Percentiles rank a stretch among this genome's conserved stretches.
These are phyloP conservation scores for Microbotryum scabiosae DNA, from an alignment of 1,284 basidiomycete species.

Conservation along the genomic window DNA sequence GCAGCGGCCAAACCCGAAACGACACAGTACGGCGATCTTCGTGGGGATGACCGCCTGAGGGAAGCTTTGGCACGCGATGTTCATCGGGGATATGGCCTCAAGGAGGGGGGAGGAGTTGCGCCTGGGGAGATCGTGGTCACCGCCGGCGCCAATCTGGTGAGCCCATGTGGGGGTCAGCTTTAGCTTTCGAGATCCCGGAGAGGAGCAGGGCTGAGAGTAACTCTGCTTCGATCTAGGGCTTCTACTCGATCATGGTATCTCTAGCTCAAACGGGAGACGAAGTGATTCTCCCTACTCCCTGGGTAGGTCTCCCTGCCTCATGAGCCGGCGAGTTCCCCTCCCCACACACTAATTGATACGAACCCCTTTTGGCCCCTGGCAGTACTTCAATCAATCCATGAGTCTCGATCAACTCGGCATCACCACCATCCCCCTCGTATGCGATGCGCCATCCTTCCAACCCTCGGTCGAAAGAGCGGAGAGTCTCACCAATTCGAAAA, in stretches of 20 bases:
- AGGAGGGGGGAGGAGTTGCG: background rate
- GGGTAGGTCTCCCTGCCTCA: conserved; percentile 39
- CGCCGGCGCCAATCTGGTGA: conserved; percentile 43
- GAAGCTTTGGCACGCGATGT: conserved; percentile 58
- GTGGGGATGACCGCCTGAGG: conserved; percentile 56
- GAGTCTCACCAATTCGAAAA: conserved; percentile 54
- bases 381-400: conserved; percentile 3
- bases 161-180: conserved; percentile 21
- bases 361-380: background rate
- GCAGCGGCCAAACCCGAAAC: conserved; percentile 46
- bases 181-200: no score
- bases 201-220: background rate
- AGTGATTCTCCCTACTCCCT: conserved; percentile 68
- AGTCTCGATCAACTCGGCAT: conserved; percentile 38
- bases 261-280: conserved; percentile 65
- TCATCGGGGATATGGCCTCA: conserved; percentile 51
- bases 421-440: conserved; percentile 52
- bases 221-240: conserved; percentile 47
- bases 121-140: conserved; percentile 40
- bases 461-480: conserved; percentile 47
- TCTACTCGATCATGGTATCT: conserved; percentile 55
- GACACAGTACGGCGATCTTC: conserved; percentile 57
- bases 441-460: conserved; percentile 52
- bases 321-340: background rate
- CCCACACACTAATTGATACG: conserved; percentile 11